Evolutionary conservation across 345 rosid species (phyloP).

Genomic region (Stellera chamaejasme): DNA sequence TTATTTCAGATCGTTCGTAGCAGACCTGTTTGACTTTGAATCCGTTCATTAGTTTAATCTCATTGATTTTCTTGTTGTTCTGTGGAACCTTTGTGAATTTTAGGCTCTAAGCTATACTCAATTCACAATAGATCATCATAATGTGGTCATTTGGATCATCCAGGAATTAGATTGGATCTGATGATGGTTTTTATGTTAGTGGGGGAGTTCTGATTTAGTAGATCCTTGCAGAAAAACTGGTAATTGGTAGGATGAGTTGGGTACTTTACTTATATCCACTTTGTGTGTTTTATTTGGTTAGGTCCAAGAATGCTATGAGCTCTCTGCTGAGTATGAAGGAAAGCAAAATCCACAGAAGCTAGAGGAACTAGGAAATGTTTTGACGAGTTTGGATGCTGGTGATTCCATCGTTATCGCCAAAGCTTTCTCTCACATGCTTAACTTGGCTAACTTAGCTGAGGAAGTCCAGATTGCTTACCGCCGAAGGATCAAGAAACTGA

Average conservation of each 20-base stretch:
- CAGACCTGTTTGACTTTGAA: no score
- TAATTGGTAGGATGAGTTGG: slow-evolving; percentile 4
- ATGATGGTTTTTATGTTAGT: not conserved
- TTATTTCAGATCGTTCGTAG: not conserved
- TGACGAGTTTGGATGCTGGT: slow-evolving; percentile 92
- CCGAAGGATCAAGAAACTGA: slow-evolving; percentile 67
- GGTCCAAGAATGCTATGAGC: slow-evolving; percentile 98
- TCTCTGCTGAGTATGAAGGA: slow-evolving; percentile 93
- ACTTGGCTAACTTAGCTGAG: slow-evolving; percentile 95
- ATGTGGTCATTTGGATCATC: no score
- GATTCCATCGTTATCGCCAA: slow-evolving; percentile 92
- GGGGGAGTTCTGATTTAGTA: not conserved
- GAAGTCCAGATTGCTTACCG: slow-evolving; percentile 94
- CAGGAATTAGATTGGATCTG: not conserved
- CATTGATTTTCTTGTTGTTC: not conserved
- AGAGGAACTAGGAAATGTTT: slow-evolving; percentile 77
- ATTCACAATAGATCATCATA: no score
- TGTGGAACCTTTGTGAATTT: not conserved
- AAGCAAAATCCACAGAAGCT: slow-evolving; percentile 61
- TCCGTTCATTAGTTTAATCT: not conserved
- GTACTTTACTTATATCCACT: slow-evolving; percentile 1
- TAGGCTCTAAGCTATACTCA: not conserved
- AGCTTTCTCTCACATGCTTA: slow-evolving; percentile 94
- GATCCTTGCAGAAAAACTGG: slow-evolving; percentile 7
- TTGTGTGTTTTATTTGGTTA: slow-evolving; percentile 20